These are phyloP conservation scores for Wallacemonas sp. DNA, from an alignment of 208 protist genomes.

Conservation along the genomic window DNA sequence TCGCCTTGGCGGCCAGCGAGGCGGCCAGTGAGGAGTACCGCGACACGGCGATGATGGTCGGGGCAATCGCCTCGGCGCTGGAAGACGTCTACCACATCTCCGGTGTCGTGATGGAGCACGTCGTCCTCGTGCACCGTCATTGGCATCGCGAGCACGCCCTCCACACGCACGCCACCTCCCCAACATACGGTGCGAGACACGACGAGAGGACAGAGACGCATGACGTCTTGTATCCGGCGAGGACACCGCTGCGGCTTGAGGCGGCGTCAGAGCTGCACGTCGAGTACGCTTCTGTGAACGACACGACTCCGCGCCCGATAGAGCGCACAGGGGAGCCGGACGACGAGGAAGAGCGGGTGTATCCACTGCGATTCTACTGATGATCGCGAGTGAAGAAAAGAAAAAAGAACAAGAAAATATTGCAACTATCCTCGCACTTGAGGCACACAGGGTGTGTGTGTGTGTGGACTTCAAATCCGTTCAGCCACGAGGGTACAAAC, in stretches of 20 bases:
- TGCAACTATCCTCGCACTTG: not conserved
- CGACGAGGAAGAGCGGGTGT: slow-evolving; percentile 7
- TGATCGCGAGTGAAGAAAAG: not conserved
- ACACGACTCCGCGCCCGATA: no score
- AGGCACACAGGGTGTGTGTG: not conserved
- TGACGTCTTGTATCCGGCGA: no score
- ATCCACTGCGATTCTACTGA: slow-evolving; percentile 5
- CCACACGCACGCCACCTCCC: not conserved
- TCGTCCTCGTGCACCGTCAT: slow-evolving; percentile 62
- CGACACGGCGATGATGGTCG: slow-evolving; percentile 53
- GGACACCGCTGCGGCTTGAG: slow-evolving; percentile 1
- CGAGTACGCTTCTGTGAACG: not conserved
- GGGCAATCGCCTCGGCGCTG: slow-evolving; percentile 65
- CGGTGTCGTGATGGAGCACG: slow-evolving; percentile 69
- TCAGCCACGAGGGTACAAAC: no score
- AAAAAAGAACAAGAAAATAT: not conserved
- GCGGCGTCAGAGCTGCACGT: not conserved
- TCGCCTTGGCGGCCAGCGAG: slow-evolving; percentile 67
- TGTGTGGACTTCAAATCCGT: no score
- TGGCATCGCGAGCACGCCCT: slow-evolving; percentile 16
- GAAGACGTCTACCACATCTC: slow-evolving; percentile 78
- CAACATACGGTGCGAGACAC: not conserved
- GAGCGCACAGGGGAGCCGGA: no score
- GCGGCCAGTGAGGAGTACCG: slow-evolving; percentile 66
- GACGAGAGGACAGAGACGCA: no score